Evolutionary conservation across 192 early-diverging fungal species (phyloP).

Genomic region (Borealophlyctis nickersoniae): DNA sequence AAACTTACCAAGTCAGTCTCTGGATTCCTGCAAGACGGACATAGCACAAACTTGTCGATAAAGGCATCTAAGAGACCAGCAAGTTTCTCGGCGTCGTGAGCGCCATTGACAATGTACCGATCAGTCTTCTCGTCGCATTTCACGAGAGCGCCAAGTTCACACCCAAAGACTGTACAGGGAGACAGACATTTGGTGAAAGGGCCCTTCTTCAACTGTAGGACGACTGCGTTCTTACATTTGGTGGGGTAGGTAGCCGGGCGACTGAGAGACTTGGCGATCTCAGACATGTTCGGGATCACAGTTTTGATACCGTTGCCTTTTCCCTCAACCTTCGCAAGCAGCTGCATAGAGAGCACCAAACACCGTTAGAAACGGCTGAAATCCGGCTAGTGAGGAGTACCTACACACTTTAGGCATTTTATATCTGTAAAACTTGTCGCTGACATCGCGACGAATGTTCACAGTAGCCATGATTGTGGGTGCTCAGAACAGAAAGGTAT

Average conservation of each 20-base stretch:
- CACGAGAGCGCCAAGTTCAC: conserved; percentile 91
- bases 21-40: conserved; percentile 89
- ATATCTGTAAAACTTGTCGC: conserved; percentile 97
- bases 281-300: conserved; percentile 93
- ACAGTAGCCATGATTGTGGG: conserved; percentile 13
- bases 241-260: conserved; percentile 78
- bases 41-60: conserved; percentile 93
- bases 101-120: conserved; percentile 93
- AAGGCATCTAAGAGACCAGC: conserved; percentile 83
- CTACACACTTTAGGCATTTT: conserved; percentile 87
- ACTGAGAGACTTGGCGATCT: conserved; percentile 83
- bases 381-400: too few relatives aligned
- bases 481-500: not conserved
- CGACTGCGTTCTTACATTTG: conserved; percentile 31
- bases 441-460: conserved; percentile 87
- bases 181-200: not conserved
- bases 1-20: conserved; percentile 84
- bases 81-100: conserved; percentile 82
- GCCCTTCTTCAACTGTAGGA: not conserved
- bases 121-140: conserved; percentile 87
- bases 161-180: conserved; percentile 78
- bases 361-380: not conserved
- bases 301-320: conserved; percentile 99
- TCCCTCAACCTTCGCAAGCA: conserved; percentile 82
- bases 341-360: conserved; percentile 11